Evolutionary conservation across 2,329 filamentous ascomycete species (phyloP).

Genomic region (Ceratocystis huliohia): DNA sequence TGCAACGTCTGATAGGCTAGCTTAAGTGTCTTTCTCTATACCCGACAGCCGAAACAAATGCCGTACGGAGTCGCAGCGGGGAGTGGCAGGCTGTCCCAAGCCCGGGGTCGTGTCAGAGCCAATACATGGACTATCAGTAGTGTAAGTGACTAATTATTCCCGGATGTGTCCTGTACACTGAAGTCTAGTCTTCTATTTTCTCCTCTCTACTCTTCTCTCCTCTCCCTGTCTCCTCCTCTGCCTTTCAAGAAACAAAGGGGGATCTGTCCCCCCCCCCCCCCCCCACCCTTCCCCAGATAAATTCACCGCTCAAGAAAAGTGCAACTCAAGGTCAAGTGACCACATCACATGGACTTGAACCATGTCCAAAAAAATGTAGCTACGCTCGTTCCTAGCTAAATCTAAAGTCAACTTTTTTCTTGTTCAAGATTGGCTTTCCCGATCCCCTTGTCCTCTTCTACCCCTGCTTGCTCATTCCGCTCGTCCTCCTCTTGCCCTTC

Average conservation of each 20-base stretch:
- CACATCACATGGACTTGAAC: slow-evolving; percentile 15
- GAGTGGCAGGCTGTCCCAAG: slow-evolving; percentile 15
- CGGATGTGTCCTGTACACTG: background rate
- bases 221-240: background rate
- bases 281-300: background rate
- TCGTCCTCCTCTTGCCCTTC: background rate
- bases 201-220: background rate
- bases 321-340: slow-evolving; percentile 16
- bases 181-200: background rate
- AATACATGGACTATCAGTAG: slow-evolving; percentile 19
- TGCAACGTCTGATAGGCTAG: background rate
- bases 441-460: background rate
- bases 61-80: slow-evolving; percentile 16
- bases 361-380: background rate
- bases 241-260: too few species aligned
- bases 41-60: slow-evolving; percentile 10
- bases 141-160: slow-evolving; percentile 10
- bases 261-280: background rate
- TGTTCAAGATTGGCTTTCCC: background rate
- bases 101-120: slow-evolving; percentile 16
- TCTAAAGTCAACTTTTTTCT: background rate
- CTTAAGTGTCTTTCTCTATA: background rate
- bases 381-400: background rate
- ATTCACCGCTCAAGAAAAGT: slow-evolving; percentile 3
- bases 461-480: background rate